A percentile compares a stretch with the other conserved stretches of the same genome.
phyloP scores from a whole-genome alignment of 2,329 filamentous ascomycete species.

The Pseudovirgaria hyperparasitica region DNA sequence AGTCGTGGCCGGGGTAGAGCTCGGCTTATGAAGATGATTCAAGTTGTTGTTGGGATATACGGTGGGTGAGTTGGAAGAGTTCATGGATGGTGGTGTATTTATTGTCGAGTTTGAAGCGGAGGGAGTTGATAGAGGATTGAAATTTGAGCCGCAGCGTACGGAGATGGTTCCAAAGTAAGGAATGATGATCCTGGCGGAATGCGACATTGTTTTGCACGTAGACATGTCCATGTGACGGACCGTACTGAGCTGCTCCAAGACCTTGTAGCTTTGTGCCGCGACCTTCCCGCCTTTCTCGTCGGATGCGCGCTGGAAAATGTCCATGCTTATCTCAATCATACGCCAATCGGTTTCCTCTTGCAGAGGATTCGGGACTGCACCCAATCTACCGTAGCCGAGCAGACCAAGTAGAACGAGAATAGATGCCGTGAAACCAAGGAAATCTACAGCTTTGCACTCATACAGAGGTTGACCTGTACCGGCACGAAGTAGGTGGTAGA shows the following conservation, averaged over 20 bases:
- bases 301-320: slow-evolving; percentile 28
- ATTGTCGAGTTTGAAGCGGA: neutral
- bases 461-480: slow-evolving; percentile 24
- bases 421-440: slow-evolving; percentile 33
- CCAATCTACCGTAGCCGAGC: slow-evolving; percentile 20
- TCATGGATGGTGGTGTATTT: slow-evolving; percentile 4
- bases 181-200: slow-evolving; percentile 17
- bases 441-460: slow-evolving; percentile 35
- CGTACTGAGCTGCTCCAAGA: slow-evolving; percentile 24
- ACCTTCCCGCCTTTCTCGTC: slow-evolving; percentile 29
- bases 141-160: slow-evolving; percentile 17
- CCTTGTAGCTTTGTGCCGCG: slow-evolving; percentile 23
- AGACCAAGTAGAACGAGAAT: slow-evolving; percentile 31
- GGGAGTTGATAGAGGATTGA: slow-evolving; percentile 1
- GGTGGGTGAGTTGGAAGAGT: slow-evolving; percentile 2
- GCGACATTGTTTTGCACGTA: slow-evolving; percentile 1
- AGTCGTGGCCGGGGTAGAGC: slow-evolving; percentile 6
- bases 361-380: slow-evolving; percentile 9
- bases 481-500: slow-evolving; percentile 26
- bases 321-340: slow-evolving; percentile 26
- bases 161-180: slow-evolving; percentile 31
- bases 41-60: neutral
- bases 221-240: slow-evolving; percentile 10
- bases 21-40: neutral
- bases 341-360: slow-evolving; percentile 22